phyloP scores from a whole-genome alignment of 306 rosid genomes.

The Medicago lupulina region DNA sequence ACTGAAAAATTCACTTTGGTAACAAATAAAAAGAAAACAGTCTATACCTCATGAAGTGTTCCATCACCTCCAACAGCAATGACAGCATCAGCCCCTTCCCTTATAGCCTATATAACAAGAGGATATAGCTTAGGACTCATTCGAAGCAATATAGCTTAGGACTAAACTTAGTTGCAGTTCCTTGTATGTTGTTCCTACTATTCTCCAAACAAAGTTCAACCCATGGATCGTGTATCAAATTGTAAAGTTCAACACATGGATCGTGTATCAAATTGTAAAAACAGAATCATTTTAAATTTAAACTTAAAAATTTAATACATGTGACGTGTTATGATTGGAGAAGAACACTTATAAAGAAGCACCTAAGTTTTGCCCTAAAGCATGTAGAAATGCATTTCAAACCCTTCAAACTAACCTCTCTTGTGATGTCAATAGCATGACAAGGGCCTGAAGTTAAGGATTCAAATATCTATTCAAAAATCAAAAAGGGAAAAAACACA shows the following conservation, averaged over 20 bases:
- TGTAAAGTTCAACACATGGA: not conserved
- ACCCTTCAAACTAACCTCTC: conserved; percentile 71
- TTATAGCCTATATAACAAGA: conserved; percentile 66
- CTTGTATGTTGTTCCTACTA: not conserved
- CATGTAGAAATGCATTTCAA: conserved; percentile 27
- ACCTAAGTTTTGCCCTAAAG: conserved; percentile 2
- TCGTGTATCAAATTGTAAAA: not conserved
- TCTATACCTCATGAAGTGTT: conserved; percentile 91
- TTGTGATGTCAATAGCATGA: conserved; percentile 90
- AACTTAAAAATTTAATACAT: not conserved
- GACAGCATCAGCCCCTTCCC: conserved; percentile 92
- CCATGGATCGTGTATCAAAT: not conserved
- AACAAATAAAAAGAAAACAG: not conserved
- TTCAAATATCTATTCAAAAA: conserved; percentile 73
- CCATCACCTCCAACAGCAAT: conserved; percentile 98
- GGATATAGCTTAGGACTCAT: conserved; percentile 17
- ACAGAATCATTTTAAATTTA: not conserved
- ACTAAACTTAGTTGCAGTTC: not conserved
- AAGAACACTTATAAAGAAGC: not conserved
- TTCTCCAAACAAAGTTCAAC: not conserved
- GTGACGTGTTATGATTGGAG: not conserved
- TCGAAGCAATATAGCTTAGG: not conserved
- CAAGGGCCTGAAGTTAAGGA: conserved; percentile 91
- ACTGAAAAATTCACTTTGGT: conserved; percentile 7
- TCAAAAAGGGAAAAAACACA: conserved; percentile 1